Percentiles rank a stretch among this genome's conserved stretches.
phyloP scores from a whole-genome alignment of 352 stramenopile species.

The Phytopythium aichiense region DNA sequence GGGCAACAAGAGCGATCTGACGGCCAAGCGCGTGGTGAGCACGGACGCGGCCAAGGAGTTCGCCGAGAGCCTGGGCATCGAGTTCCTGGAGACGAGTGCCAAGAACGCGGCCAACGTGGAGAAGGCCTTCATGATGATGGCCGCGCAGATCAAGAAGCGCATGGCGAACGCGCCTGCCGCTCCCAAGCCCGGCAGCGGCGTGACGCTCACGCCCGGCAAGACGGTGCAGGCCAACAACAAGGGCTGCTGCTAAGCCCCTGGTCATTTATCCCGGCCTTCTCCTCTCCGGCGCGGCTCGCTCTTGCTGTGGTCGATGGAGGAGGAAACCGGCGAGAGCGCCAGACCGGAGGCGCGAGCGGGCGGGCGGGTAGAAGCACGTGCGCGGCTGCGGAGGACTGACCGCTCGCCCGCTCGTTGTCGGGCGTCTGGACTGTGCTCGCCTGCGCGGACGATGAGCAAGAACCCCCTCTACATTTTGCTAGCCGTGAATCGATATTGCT shows the following conservation, averaged over 20 bases:
- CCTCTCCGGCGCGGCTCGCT: constrained; percentile 6
- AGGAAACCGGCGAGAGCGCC: background rate
- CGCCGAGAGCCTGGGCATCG: constrained; percentile 82
- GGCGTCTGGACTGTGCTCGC: constrained; percentile 8
- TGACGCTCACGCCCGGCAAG: constrained; percentile 60
- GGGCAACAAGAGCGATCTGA: constrained; percentile 98
- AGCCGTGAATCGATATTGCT: constrained; percentile 41
- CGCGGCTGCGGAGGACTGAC: constrained; percentile 10
- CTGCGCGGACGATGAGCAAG: constrained; percentile 31
- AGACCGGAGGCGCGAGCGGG: background rate
- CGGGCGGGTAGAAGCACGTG: background rate
- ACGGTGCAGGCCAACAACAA: constrained; percentile 63
- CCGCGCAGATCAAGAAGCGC: constrained; percentile 89
- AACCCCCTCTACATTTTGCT: constrained; percentile 35
- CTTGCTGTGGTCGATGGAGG: background rate
- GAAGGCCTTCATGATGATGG: constrained; percentile 93
- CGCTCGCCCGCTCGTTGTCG: constrained; percentile 8
- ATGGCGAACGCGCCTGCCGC: constrained; percentile 83
- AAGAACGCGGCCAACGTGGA: constrained; percentile 90
- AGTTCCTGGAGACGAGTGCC: constrained; percentile 87
- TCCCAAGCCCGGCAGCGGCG: constrained; percentile 44
- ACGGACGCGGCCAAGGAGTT: constrained; percentile 92
- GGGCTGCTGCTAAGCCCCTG: constrained; percentile 78
- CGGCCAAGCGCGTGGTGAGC: constrained; percentile 92
- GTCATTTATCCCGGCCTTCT: constrained; percentile 41